Base-by-base conservation (phyloP, 352 stramenopile genomes). In the Pythium insidiosum region DNA sequence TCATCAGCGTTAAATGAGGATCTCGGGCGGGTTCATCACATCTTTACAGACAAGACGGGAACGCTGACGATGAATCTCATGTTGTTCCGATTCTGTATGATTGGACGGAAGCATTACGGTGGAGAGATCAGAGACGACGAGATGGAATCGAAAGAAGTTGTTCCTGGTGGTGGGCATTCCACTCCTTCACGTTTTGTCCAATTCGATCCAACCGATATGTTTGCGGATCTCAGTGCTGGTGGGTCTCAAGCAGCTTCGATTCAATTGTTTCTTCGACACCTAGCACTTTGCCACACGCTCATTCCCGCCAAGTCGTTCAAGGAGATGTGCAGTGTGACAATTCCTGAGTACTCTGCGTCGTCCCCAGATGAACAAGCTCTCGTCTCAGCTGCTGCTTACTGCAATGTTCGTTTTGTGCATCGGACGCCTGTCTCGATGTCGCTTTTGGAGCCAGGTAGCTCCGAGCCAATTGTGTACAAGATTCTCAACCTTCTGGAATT, bases 401-500 rank as follows among this genome's bases (percentile, higher is more conserved):
- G 75, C 50, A 84, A 90, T 44, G 77, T 93, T 22, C 69, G 72
- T 12, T 87, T 88, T 54, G 66, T 88, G 30, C 68, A 92, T 48
- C 66, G 77, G 18, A 84, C 77, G n/a, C 68, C 77, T 12, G 62
- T 52, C n/a, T 38, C 58, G 21, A 72, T 84, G 40, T 73, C 56
- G 47, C 61, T 86, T 5, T 38, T 78, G 43, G 75, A 88, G 38
- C 43, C 66, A 15, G 65, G 70, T 6, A 29, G 18, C 1, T 38
- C 66, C 36, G 18, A 38, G 7, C 61, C 56, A 23, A 57, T 47
- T 33, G 76, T 76, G 5, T 98, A 94, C 75, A 73, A 83, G 13
- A 57, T 98, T 31, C 63, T 98, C 22, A 91, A 95, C 19, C 63
- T 98, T 4, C 93, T 98, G 37, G 95, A 98, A 56, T 99, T 99